A percentile compares a stretch with the other conserved stretches of the same genome.
Conservation (phyloP, 2,329 filamentous ascomycete species). For the Onygenales sp. region DNA sequence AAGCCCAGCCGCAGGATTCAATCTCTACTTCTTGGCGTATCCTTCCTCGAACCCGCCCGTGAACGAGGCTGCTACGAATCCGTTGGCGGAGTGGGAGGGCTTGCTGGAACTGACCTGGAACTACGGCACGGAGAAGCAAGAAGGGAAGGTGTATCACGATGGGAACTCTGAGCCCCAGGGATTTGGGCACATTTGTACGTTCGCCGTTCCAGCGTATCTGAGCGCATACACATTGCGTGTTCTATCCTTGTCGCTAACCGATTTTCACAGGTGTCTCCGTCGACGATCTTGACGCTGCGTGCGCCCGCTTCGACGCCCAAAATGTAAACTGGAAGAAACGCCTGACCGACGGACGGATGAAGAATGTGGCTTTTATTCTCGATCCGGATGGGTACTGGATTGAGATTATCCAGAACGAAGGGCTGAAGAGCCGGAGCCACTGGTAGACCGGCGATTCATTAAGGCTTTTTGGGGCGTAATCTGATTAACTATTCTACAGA, state of each 20-base stretch:
- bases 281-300: slow-evolving; percentile 81
- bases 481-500: no score
- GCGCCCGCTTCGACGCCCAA: slow-evolving; percentile 71
- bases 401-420: slow-evolving; percentile 63
- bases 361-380: slow-evolving; percentile 83
- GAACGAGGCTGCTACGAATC: slow-evolving; percentile 42
- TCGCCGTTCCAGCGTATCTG: not conserved
- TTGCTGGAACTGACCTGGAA: slow-evolving; percentile 85
- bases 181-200: slow-evolving; percentile 83
- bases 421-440: slow-evolving; percentile 32
- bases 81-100: slow-evolving; percentile 63
- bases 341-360: slow-evolving; percentile 83
- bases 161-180: slow-evolving; percentile 88
- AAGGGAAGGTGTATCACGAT: slow-evolving; percentile 81
- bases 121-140: slow-evolving; percentile 63
- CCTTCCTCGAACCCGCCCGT: slow-evolving; percentile 46
- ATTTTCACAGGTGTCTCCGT: slow-evolving; percentile 57
- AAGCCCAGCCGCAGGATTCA: slow-evolving; percentile 64
- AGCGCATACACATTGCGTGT: not conserved
- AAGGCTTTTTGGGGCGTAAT: no score
- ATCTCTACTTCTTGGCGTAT: slow-evolving; percentile 89
- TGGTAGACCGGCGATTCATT: slow-evolving; percentile 17
- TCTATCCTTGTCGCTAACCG: not conserved
- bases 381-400: slow-evolving; percentile 83
- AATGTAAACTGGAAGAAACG: slow-evolving; percentile 90